phyloP scores from a whole-genome alignment of 2,329 filamentous ascomycete species.

The Aspergillus sp. region DNA sequence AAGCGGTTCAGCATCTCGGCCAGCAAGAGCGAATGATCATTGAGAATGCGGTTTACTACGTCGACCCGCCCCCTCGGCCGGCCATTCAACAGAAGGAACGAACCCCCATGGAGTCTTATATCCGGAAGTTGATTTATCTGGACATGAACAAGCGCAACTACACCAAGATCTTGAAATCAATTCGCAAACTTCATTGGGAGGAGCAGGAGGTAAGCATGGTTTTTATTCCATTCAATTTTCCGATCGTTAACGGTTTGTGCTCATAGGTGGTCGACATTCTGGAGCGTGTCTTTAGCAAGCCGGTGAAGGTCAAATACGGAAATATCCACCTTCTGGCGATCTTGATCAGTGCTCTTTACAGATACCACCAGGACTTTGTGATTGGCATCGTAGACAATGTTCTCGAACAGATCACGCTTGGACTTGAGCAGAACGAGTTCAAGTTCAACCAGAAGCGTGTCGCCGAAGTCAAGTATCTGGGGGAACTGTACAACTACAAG shows the following conservation, averaged over 20 bases:
- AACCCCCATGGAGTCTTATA: conserved; percentile 87
- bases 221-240: background rate
- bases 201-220: conserved; percentile 68
- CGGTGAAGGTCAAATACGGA: conserved; percentile 95
- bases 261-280: conserved; percentile 69
- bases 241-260: background rate
- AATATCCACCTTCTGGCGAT: conserved; percentile 94
- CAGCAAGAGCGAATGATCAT: conserved; percentile 97
- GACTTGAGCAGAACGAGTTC: conserved; percentile 94
- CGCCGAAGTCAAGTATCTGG: conserved; percentile 93
- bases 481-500: conserved; percentile 95
- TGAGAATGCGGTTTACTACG: conserved; percentile 97
- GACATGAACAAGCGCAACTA: conserved; percentile 94
- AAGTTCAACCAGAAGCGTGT: conserved; percentile 94
- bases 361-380: conserved; percentile 89
- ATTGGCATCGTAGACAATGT: conserved; percentile 90
- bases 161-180: conserved; percentile 88
- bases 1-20: conserved; percentile 89
- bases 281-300: conserved; percentile 92
- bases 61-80: conserved; percentile 88
- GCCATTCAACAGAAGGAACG: conserved; percentile 97
- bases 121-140: conserved; percentile 87
- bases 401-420: conserved; percentile 81
- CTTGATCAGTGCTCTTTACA: conserved; percentile 80
- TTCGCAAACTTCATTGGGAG: conserved; percentile 96